Evolutionary conservation across 257 asterid species (phyloP), one percentile per base, ranked within the genome.

Genomic region (Thymus mandschuricus): DNA sequence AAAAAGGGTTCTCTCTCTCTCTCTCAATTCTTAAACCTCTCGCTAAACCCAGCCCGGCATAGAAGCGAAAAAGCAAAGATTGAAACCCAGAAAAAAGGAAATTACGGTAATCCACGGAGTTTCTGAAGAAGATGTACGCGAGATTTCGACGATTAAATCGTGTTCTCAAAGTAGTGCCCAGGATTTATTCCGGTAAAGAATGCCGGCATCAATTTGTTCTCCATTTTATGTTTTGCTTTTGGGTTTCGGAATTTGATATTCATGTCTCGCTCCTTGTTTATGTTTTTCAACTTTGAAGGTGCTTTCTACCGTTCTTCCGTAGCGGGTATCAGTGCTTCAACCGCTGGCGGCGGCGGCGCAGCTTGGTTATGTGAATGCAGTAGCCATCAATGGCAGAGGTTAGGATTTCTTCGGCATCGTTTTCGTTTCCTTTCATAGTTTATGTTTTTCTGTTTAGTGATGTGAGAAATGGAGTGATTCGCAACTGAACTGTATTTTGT

Each of bases 131-230:
- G 57, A 86, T 89, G 96, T 81, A 80, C 69, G 56, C 75, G 63
- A 75, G 89, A 78, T 54, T 82, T 43, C 79, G 86, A 79, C 81
- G 83, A 8, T 49, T 81, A 66, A 86, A 71, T 49, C 87, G 75
- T 43, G 70, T 66, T 61, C 58, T 72, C 29, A 27, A 62, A 71
- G 72, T 70, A 40, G 45, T 87, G 70, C 83, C 83, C 67, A 82
- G 57, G 68, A 38, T 81, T 77, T 74, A 52, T 79, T 69, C 79
- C 35, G 92, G 97, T 82, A 81, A 69, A 10, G 35, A 33, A 63
- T 11, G 48, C n/a, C 29, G 21, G 21, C 21, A 21, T 21, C 21
- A 21, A 21, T 21, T 21, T 21, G 21, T 21, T 21, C 21, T 21
- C 21, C 21, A 21, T 21, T 21, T 21, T 21, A 21, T 21, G 21